These are phyloP conservation scores for Scopulariopsis brevicaulis DNA, from an alignment of 2,329 filamentous ascomycete species.

Conservation along the genomic window DNA sequence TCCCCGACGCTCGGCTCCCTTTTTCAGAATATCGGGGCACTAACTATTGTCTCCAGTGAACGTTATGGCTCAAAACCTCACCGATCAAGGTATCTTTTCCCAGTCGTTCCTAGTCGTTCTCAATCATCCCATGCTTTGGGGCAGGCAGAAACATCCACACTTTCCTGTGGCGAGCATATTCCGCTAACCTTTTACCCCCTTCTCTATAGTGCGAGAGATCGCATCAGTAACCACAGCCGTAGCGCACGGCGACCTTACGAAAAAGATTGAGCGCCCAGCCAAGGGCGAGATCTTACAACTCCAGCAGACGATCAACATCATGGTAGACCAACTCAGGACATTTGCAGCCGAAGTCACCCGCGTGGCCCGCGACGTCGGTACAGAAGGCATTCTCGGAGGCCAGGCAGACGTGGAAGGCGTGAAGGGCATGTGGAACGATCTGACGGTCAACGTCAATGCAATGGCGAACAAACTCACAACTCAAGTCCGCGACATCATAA, in stretches of 20 bases:
- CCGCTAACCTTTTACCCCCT: background rate
- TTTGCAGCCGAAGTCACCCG: constrained; percentile 78
- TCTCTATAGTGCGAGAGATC: constrained; percentile 60
- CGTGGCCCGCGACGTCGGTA: constrained; percentile 74
- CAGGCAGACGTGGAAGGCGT: constrained; percentile 77
- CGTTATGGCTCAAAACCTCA: constrained; percentile 74
- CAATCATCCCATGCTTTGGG: background rate
- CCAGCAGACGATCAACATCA: constrained; percentile 80
- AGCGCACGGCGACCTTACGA: constrained; percentile 70
- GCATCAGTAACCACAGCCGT: constrained; percentile 76
- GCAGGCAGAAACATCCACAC: background rate
- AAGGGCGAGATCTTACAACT: constrained; percentile 74
- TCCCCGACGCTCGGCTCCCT: background rate
- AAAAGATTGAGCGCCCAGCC: constrained; percentile 73
- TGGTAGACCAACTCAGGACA: constrained; percentile 76
- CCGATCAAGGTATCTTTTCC: constrained; percentile 49
- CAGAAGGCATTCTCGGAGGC: constrained; percentile 71
- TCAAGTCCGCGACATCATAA: constrained; percentile 90
- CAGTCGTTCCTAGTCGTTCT: background rate
- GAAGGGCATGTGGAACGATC: constrained; percentile 80
- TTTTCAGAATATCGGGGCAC: background rate
- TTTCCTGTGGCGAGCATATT: background rate
- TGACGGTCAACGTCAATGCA: constrained; percentile 77
- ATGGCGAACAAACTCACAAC: constrained; percentile 83
- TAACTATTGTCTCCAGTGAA: constrained; percentile 42